Conservation (phyloP, 176 grass and related monocot genomes). For the Musa beccarii region DNA sequence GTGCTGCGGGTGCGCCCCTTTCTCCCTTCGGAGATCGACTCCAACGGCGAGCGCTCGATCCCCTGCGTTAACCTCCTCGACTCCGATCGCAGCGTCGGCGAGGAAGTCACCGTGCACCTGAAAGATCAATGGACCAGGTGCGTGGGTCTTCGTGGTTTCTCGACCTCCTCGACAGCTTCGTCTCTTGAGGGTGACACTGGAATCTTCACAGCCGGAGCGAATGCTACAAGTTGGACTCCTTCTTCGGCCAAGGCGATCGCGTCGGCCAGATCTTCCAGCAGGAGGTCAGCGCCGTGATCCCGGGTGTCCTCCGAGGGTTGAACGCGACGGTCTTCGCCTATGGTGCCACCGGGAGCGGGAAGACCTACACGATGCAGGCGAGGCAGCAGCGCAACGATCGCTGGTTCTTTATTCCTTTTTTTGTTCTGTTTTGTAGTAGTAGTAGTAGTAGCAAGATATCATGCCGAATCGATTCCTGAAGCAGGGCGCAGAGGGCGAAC, state of each 20-base stretch:
- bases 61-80: conserved; percentile 55
- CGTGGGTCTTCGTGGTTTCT: neutral
- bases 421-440: no score
- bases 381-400: neutral
- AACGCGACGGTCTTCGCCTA: conserved; percentile 73
- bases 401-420: neutral
- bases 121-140: conserved; percentile 84
- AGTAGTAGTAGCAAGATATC: neutral
- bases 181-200: neutral
- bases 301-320: conserved; percentile 50
- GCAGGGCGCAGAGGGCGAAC: conserved; percentile 55
- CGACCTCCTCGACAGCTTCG: neutral
- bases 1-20: conserved; percentile 81
- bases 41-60: neutral
- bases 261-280: conserved; percentile 46
- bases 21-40: conserved; percentile 43
- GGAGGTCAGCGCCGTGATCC: conserved; percentile 61
- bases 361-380: conserved; percentile 94
- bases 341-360: conserved; percentile 76
- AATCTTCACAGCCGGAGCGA: conserved; percentile 50
- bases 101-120: conserved; percentile 56
- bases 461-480: neutral
- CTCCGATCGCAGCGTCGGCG: neutral
- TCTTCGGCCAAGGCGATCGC: conserved; percentile 51
- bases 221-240: conserved; percentile 67